Conservation (phyloP, 2,329 filamentous ascomycete genomes). For the Botrytis cinerea region DNA sequence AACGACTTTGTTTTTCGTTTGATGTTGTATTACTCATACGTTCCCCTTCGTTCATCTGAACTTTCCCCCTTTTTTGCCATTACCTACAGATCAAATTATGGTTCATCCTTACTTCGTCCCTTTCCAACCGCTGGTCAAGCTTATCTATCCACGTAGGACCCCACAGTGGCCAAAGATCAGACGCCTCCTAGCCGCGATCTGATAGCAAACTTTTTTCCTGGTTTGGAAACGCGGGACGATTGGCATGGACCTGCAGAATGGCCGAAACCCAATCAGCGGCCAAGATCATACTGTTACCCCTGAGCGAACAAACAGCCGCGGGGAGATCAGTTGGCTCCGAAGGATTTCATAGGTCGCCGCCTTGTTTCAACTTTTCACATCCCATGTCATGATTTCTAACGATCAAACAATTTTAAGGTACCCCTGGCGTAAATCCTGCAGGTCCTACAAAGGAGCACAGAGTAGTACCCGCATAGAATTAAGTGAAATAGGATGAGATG, state of each 20-base stretch:
- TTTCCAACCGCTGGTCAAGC: not conserved
- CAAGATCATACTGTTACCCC: constrained; percentile 2
- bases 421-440: constrained; percentile 9
- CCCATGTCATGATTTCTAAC: not conserved
- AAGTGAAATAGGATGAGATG: constrained; percentile 19
- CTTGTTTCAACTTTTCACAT: constrained; percentile 16
- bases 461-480: constrained; percentile 9
- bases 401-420: not conserved
- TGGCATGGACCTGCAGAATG: constrained; percentile 1
- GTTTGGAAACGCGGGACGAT: not conserved
- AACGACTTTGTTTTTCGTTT: not conserved
- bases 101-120: not conserved
- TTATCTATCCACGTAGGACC: not conserved
- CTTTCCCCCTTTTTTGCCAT: not conserved
- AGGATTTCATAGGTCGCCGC: constrained; percentile 13
- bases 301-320: constrained; percentile 3
- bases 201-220: not conserved
- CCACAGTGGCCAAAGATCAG: constrained; percentile 9
- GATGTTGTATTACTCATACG: not conserved
- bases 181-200: constrained; percentile 19
- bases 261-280: constrained; percentile 6
- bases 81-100: not conserved
- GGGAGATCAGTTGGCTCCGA: not conserved
- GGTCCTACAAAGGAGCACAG: constrained; percentile 5
- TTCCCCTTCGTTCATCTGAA: not conserved